Conservation (phyloP, 192 early-diverging fungal species). For the Coemansia umbellata region DNA sequence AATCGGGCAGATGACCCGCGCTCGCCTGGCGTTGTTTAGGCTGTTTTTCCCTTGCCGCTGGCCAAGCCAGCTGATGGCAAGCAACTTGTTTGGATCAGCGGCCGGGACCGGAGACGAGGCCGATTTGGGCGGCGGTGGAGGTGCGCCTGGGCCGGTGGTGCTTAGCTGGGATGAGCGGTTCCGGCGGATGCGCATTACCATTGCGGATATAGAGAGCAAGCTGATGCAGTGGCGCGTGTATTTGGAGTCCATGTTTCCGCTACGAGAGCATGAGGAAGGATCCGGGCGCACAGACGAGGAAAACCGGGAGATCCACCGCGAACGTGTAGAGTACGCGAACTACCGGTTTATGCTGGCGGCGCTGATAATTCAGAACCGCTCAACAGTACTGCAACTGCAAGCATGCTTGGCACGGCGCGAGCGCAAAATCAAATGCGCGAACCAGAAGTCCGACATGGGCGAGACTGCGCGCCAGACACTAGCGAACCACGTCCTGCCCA, state of each 20-base stretch:
- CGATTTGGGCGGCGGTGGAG: constrained; percentile 44
- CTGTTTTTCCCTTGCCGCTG: constrained; percentile 51
- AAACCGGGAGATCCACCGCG: constrained; percentile 30
- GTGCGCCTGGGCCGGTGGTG: constrained; percentile 35
- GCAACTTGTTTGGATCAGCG: constrained; percentile 10
- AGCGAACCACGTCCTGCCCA: constrained; percentile 41
- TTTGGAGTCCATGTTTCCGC: constrained; percentile 47
- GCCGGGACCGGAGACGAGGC: neutral
- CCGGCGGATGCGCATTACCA: constrained; percentile 37
- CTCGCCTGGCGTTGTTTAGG: constrained; percentile 46
- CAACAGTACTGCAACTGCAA: constrained; percentile 50
- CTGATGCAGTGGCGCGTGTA: constrained; percentile 52
- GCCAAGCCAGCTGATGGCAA: constrained; percentile 50
- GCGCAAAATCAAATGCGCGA: constrained; percentile 31
- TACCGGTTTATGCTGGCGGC: constrained; percentile 45
- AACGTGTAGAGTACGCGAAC: constrained; percentile 50
- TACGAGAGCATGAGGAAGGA: constrained; percentile 47
- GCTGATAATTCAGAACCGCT: constrained; percentile 41
- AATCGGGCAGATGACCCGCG: constrained; percentile 47
- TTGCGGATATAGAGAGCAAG: constrained; percentile 45
- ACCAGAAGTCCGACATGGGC: constrained; percentile 9
- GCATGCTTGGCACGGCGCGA: constrained; percentile 49
- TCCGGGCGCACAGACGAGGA: constrained; percentile 25
- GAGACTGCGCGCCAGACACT: constrained; percentile 27
- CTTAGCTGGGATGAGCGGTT: constrained; percentile 51